phyloP scores from a whole-genome alignment of 192 early-diverging fungal genomes.

The Linnemannia schmuckeri region DNA sequence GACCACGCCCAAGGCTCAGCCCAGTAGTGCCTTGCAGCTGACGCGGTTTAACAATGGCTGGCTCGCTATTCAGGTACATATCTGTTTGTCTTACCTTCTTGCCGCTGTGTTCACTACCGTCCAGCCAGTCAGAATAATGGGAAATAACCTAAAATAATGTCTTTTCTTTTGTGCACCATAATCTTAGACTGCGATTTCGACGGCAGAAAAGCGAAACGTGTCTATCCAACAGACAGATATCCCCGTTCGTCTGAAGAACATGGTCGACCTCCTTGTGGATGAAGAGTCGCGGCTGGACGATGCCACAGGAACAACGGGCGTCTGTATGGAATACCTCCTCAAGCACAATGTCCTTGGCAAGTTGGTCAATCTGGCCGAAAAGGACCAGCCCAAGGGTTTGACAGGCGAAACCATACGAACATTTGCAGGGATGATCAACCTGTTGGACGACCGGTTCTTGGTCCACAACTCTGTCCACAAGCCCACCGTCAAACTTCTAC shows the following conservation, averaged over 20 bases:
- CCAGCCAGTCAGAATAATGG: not conserved
- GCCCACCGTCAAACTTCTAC: conserved; percentile 81
- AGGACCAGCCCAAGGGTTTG: conserved; percentile 83
- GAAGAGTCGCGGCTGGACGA: conserved; percentile 85
- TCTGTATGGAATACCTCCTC: conserved; percentile 92
- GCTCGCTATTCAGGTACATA: conserved; percentile 70
- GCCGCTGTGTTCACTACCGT: not conserved
- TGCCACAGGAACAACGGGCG: conserved; percentile 74
- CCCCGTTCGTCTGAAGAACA: conserved; percentile 76
- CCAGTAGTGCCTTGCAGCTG: conserved; percentile 72
- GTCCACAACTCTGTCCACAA: conserved; percentile 92
- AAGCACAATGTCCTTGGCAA: conserved; percentile 83
- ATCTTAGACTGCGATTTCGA: conserved; percentile 31
- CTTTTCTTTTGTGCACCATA: not conserved
- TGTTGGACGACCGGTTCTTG: conserved; percentile 90
- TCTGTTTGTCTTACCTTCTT: not conserved
- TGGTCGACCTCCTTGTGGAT: conserved; percentile 91
- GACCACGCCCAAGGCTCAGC: conserved; percentile 70
- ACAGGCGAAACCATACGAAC: conserved; percentile 84
- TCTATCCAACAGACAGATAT: conserved; percentile 84
- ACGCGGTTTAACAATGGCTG: conserved; percentile 81
- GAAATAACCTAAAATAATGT: not conserved
- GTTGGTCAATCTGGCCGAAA: conserved; percentile 78
- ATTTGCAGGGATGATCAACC: conserved; percentile 82
- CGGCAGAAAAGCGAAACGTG: conserved; percentile 43